Percentiles rank a stretch among this genome's conserved stretches.
These are phyloP conservation scores for Maudiozyma pseudohumilis DNA, from an alignment of 805 yeast genomes.

Conservation along the genomic window DNA sequence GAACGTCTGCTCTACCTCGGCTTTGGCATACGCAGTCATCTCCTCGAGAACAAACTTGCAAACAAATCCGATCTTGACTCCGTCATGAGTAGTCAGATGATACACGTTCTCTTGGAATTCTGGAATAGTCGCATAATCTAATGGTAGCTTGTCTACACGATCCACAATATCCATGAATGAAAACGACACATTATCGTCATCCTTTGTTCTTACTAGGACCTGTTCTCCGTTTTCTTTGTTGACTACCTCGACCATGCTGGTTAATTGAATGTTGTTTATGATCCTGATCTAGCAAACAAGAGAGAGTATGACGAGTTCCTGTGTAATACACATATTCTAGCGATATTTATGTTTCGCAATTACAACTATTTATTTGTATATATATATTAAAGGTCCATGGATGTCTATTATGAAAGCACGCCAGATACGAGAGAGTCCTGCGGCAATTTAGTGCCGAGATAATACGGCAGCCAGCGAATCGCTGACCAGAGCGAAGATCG, in stretches of 20 bases:
- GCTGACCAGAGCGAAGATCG: too few relatives aligned
- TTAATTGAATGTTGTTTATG: too few relatives aligned
- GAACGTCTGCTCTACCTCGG: conserved; percentile 19
- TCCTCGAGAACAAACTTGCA: conserved; percentile 28
- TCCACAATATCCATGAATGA: conserved; percentile 21
- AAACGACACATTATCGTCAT: conserved; percentile 14
- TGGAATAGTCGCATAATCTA: conserved; percentile 10
- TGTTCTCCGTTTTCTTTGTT: conserved; percentile 10
- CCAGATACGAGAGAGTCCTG: too few relatives aligned
- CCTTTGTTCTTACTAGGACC: conserved; percentile 17
- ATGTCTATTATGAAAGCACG: too few relatives aligned
- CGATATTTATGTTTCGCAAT: too few relatives aligned
- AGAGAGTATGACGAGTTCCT: too few relatives aligned
- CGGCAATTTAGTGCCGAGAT: too few relatives aligned
- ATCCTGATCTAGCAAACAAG: too few relatives aligned
- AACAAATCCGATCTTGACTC: conserved; percentile 32
- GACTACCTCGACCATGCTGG: conserved; percentile 20
- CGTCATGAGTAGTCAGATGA: conserved; percentile 31
- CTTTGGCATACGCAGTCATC: conserved; percentile 17
- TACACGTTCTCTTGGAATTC: conserved; percentile 24
- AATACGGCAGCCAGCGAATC: too few relatives aligned
- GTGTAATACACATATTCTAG: too few relatives aligned
- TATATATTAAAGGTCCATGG: too few relatives aligned
- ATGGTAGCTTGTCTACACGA: conserved; percentile 23
- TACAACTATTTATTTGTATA: too few relatives aligned